These are phyloP conservation scores for Ziziphus jujuba DNA, from an alignment of 306 rosid species.

Conservation along the genomic window DNA sequence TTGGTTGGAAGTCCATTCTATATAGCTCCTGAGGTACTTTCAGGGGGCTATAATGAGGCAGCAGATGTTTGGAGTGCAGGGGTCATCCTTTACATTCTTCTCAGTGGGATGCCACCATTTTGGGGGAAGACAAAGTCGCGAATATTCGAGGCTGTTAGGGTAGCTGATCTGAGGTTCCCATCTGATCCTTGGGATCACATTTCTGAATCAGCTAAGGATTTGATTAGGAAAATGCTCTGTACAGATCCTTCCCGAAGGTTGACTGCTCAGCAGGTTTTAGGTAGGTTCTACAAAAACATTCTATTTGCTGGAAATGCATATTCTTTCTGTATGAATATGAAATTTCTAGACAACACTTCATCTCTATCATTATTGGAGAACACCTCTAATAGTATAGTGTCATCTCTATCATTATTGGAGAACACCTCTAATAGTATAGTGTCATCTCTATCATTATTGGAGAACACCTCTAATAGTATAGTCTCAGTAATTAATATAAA, in stretches of 20 bases:
- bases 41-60: slow-evolving; percentile 81
- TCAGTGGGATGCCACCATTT: slow-evolving; percentile 82
- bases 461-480: slow-evolving; percentile 1
- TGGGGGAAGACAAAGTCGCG: slow-evolving; percentile 88
- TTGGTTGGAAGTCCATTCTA: slow-evolving; percentile 92
- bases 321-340: not conserved
- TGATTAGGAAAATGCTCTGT: slow-evolving; percentile 73
- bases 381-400: not conserved
- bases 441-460: not conserved
- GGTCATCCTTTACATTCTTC: slow-evolving; percentile 78
- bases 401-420: not conserved
- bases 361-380: not conserved
- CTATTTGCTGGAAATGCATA: not conserved
- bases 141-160: slow-evolving; percentile 77
- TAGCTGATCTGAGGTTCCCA: slow-evolving; percentile 71
- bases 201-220: slow-evolving; percentile 67
- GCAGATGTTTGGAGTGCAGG: slow-evolving; percentile 94
- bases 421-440: slow-evolving; percentile 2
- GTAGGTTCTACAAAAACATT: slow-evolving; percentile 34
- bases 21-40: slow-evolving; percentile 85
- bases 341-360: not conserved
- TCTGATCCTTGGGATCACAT: slow-evolving; percentile 61
- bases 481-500: not conserved
- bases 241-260: slow-evolving; percentile 70
- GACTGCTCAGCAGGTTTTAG: slow-evolving; percentile 71